Conservation (phyloP, 441 rosid species). For the Flueggea neowawraea region DNA sequence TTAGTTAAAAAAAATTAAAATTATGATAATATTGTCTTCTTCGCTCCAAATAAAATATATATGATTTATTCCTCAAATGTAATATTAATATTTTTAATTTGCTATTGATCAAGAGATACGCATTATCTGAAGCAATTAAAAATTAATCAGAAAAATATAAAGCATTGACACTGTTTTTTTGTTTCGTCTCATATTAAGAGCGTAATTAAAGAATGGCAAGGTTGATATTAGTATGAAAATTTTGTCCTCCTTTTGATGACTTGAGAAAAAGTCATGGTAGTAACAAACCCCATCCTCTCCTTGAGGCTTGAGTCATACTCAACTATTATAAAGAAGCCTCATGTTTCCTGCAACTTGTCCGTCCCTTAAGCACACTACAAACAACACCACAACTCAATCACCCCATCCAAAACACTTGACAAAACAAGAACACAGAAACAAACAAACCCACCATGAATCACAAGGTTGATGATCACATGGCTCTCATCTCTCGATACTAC, state of each 20-base stretch:
- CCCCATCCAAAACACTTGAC: background rate
- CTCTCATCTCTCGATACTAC: conserved; percentile 49
- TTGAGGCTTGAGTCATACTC: conserved; percentile 14
- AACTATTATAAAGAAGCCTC: conserved; percentile 20
- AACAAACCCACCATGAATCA: conserved; percentile 25
- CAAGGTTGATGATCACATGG: conserved; percentile 39
- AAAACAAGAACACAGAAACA: conserved; percentile 10
- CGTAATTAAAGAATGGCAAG: conserved; percentile 17
- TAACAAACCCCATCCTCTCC: conserved; percentile 9
- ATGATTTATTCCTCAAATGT: too few species aligned
- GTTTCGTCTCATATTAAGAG: too few species aligned
- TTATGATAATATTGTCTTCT: too few species aligned
- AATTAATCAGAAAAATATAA: too few species aligned
- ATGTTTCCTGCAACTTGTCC: conserved; percentile 25
- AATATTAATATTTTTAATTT: too few species aligned
- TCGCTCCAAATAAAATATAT: too few species aligned
- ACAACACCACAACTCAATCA: background rate
- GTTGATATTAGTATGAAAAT: conserved; percentile 5
- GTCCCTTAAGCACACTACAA: conserved; percentile 22
- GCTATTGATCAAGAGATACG: too few species aligned
- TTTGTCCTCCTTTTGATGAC: conserved; percentile 6
- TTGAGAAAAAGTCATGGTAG: background rate
- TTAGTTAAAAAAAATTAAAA: too few species aligned
- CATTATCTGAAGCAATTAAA: too few species aligned
- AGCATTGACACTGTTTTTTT: too few species aligned